phyloP scores from a whole-genome alignment of 345 rosid genomes.

The Viola odorata region DNA sequence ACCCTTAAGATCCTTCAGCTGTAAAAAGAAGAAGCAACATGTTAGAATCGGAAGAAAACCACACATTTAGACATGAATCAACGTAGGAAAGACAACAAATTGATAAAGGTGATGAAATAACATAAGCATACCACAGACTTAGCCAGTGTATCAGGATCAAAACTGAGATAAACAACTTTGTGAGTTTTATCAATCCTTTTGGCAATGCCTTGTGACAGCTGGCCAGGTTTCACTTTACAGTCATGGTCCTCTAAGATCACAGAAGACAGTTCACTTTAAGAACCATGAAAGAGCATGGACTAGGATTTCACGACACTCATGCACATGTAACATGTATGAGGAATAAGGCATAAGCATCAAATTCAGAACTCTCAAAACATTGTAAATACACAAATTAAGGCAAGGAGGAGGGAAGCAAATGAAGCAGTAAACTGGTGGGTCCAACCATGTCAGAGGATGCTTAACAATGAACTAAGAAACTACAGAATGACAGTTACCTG shows the following conservation, averaged over 20 bases:
- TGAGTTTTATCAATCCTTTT: slow-evolving; percentile 63
- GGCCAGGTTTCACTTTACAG: slow-evolving; percentile 47
- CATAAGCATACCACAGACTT: slow-evolving; percentile 72
- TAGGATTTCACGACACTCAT: not conserved
- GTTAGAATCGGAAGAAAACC: slow-evolving; percentile 4
- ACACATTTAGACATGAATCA: slow-evolving; percentile 1
- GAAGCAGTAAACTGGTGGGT: not conserved
- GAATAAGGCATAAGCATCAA: not conserved
- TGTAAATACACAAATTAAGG: not conserved
- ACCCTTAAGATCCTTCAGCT: slow-evolving; percentile 88
- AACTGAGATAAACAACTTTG: slow-evolving; percentile 63
- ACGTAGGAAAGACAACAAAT: not conserved
- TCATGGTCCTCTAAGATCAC: slow-evolving; percentile 33
- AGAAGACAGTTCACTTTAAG: not conserved
- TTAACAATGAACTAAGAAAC: not conserved
- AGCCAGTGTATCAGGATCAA: slow-evolving; percentile 61
- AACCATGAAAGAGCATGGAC: not conserved
- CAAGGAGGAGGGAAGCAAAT: slow-evolving; percentile 1
- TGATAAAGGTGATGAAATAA: not conserved
- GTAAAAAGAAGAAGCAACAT: slow-evolving; percentile 18
- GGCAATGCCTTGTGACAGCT: slow-evolving; percentile 75
- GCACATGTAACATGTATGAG: not conserved
- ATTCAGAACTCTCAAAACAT: not conserved
- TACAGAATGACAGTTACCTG: slow-evolving; percentile 33
- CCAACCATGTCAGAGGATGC: not conserved